Evolutionary conservation across 1,284 basidiomycete species (phyloP).

Genomic region (Exobasidium cylindrosporum): DNA sequence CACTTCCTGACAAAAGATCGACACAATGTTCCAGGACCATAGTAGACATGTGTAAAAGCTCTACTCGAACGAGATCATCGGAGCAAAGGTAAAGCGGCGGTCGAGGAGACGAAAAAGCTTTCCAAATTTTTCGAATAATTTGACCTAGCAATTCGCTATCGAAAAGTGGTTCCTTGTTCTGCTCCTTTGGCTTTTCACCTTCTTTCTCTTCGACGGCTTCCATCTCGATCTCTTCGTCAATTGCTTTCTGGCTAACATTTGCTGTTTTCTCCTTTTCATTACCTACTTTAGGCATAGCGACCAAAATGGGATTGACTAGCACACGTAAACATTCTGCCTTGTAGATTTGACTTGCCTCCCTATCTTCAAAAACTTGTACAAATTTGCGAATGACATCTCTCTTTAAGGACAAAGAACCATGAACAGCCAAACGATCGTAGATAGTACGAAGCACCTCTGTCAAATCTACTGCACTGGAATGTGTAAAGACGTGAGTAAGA

Average conservation of each 20-base stretch:
- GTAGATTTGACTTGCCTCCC: conserved; percentile 68
- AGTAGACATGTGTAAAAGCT: conserved; percentile 85
- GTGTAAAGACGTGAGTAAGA: conserved; percentile 77
- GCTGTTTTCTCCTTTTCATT: conserved; percentile 55
- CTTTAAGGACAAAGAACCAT: conserved; percentile 65
- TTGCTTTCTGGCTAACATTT: conserved; percentile 11
- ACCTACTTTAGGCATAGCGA: conserved; percentile 59
- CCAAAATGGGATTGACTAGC: conserved; percentile 81
- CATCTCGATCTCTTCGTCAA: conserved; percentile 12
- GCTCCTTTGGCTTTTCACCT: conserved; percentile 22
- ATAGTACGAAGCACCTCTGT: conserved; percentile 81
- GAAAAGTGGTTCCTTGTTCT: conserved; percentile 60
- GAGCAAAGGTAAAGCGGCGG: conserved; percentile 58
- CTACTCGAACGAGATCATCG: conserved; percentile 82
- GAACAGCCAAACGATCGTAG: conserved; percentile 74
- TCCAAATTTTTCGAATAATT: conserved; percentile 76
- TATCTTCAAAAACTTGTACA: conserved; percentile 75
- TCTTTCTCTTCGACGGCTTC: conserved; percentile 16
- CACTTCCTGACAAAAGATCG: conserved; percentile 63
- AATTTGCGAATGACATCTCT: conserved; percentile 81
- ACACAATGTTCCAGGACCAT: conserved; percentile 82
- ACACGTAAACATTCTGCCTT: conserved; percentile 84
- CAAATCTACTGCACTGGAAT: conserved; percentile 77
- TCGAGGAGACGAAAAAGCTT: conserved; percentile 64
- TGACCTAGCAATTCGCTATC: conserved; percentile 69